Evolutionary conservation across 345 rosid genomes (phyloP).

Genomic region (Sisymbrium altissimum): DNA sequence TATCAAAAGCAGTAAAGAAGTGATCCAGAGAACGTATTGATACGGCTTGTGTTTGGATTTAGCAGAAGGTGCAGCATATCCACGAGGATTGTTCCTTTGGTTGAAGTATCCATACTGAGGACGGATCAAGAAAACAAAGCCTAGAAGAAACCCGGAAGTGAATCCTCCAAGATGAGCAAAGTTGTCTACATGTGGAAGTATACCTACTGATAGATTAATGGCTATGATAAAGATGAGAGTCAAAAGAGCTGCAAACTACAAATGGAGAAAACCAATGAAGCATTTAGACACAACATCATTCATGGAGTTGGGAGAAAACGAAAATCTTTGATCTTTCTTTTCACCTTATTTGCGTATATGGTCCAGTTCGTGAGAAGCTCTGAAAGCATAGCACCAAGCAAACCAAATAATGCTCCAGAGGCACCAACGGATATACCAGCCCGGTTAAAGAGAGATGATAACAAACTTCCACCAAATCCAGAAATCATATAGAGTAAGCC

Average conservation of each 20-base stretch:
- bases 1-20: constrained; percentile 48
- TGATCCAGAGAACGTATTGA: constrained; percentile 65
- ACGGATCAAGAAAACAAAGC: constrained; percentile 77
- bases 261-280: constrained; percentile 15
- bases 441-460: constrained; percentile 80
- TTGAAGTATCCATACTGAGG: constrained; percentile 87
- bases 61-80: constrained; percentile 32
- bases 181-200: constrained; percentile 96
- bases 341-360: constrained; percentile 82
- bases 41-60: constrained; percentile 74
- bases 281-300: constrained; percentile 16
- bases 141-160: constrained; percentile 85
- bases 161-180: constrained; percentile 98
- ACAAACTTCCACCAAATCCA: constrained; percentile 90
- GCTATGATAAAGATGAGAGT: constrained; percentile 72
- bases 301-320: background rate
- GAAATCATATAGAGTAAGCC: constrained; percentile 75
- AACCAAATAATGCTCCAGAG: constrained; percentile 95
- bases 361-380: constrained; percentile 97
- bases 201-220: constrained; percentile 75
- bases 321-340: background rate
- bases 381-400: constrained; percentile 93
- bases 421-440: constrained; percentile 93
- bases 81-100: constrained; percentile 51
- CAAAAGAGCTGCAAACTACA: constrained; percentile 81